A percentile compares a stretch with the other conserved stretches of the same genome.
These are phyloP conservation scores for Hura crepitans DNA, from an alignment of 441 rosid species.

Conservation along the genomic window DNA sequence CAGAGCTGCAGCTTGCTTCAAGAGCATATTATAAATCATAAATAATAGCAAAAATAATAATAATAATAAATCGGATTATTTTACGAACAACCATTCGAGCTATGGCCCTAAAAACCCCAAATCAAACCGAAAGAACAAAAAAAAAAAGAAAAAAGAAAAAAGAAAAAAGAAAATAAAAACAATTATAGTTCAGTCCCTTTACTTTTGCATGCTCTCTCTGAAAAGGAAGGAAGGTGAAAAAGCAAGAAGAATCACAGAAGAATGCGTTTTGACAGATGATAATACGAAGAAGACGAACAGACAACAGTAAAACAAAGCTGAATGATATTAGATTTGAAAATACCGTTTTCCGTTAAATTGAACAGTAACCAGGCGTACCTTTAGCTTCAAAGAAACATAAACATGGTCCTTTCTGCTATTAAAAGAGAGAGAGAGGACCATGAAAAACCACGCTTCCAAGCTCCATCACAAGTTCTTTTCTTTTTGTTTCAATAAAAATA, in stretches of 20 bases:
- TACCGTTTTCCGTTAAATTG: conserved; percentile 35
- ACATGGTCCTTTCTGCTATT: conserved; percentile 20
- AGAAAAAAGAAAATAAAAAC: neutral
- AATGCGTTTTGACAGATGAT: neutral
- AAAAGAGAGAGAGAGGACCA: conserved; percentile 34
- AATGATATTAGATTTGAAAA: conserved; percentile 12
- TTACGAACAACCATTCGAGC: conserved; percentile 22
- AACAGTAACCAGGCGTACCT: conserved; percentile 31
- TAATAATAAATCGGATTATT: conserved; percentile 4
- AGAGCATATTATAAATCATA: neutral
- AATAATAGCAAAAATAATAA: neutral
- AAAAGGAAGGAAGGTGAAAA: neutral
- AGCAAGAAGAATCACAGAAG: neutral
- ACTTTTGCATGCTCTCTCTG: conserved; percentile 14
- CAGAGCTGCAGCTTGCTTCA: conserved; percentile 19
- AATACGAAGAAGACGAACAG: neutral
- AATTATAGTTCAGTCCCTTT: neutral
- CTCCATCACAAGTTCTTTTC: conserved; percentile 23
- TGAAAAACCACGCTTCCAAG: conserved; percentile 43
- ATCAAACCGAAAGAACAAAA: neutral
- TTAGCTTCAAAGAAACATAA: conserved; percentile 4
- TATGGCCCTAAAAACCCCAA: neutral
- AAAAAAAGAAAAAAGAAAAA: no score
- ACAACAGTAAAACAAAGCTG: neutral
- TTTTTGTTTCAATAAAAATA: neutral